phyloP scores from a whole-genome alignment of 176 grass and related monocot genomes.

The Aegilops longissima region DNA sequence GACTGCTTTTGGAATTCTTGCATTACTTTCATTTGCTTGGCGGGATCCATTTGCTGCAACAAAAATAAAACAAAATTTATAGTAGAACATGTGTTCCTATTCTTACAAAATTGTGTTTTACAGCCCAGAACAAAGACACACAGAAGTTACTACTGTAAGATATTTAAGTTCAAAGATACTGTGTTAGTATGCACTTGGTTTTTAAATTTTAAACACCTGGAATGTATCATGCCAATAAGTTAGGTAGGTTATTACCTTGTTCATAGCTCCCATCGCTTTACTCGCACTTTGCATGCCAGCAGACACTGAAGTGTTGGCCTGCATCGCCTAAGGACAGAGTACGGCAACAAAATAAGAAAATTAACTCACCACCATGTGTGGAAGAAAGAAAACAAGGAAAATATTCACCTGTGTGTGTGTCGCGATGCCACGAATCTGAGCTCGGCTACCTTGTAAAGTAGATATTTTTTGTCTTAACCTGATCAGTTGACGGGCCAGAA shows the following conservation, averaged over 20 bases:
- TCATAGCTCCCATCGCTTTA: slow-evolving; percentile 90
- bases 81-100: neutral
- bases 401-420: slow-evolving; percentile 84
- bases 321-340: slow-evolving; percentile 63
- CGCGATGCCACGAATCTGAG: slow-evolving; percentile 83
- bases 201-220: slow-evolving; percentile 2
- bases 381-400: slow-evolving; percentile 32
- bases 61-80: slow-evolving; percentile 20
- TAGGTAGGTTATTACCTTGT: slow-evolving; percentile 60
- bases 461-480: slow-evolving; percentile 96
- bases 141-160: neutral
- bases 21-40: slow-evolving; percentile 90
- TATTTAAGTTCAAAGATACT: slow-evolving; percentile 7
- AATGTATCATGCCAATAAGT: slow-evolving; percentile 2
- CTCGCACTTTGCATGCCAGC: slow-evolving; percentile 80
- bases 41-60: slow-evolving; percentile 91
- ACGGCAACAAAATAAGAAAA: slow-evolving; percentile 18
- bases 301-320: slow-evolving; percentile 91
- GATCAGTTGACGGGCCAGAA: slow-evolving; percentile 81
- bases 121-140: neutral
- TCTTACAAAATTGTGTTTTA: neutral
- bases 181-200: neutral
- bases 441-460: slow-evolving; percentile 86
- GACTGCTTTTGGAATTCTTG: slow-evolving; percentile 98
- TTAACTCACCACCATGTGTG: neutral